Conservation (phyloP, 2,329 filamentous ascomycete species). For the Aspergillus novoparasiticus region DNA sequence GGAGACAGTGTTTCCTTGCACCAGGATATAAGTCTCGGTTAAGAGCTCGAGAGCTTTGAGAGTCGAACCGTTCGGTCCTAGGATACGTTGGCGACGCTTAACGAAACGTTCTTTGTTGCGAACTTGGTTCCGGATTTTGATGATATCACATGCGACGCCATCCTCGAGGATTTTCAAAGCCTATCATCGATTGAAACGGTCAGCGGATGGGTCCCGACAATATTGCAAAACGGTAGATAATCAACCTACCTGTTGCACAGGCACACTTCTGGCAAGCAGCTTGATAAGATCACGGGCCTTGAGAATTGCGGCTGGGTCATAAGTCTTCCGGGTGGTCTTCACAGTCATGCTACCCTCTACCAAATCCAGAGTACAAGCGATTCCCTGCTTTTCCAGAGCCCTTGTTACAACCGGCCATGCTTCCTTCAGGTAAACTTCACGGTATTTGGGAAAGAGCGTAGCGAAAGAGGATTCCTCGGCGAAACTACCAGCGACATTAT, state of each 20-base stretch:
- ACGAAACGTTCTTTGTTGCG: conserved; percentile 94
- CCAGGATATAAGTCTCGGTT: conserved; percentile 88
- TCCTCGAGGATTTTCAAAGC: conserved; percentile 94
- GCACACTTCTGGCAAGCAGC: conserved; percentile 85
- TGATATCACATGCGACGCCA: conserved; percentile 86
- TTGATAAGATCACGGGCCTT: conserved; percentile 95
- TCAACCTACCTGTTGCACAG: conserved; percentile 68
- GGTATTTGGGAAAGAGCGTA: conserved; percentile 88
- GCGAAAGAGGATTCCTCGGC: conserved; percentile 89
- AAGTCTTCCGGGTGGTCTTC: conserved; percentile 89
- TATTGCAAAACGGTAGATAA: not conserved
- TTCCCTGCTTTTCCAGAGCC: conserved; percentile 80
- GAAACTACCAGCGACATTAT: conserved; percentile 85
- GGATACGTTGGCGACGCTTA: conserved; percentile 87
- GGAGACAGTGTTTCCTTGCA: conserved; percentile 93
- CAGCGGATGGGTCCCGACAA: not conserved
- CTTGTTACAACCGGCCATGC: conserved; percentile 91
- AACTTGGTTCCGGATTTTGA: conserved; percentile 90
- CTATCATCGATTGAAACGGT: conserved; percentile 23
- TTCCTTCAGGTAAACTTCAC: conserved; percentile 89
- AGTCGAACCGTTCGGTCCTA: conserved; percentile 88
- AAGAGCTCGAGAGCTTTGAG: conserved; percentile 92
- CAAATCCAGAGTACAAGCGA: conserved; percentile 89
- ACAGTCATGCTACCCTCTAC: conserved; percentile 97
- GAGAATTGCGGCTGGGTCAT: conserved; percentile 87